A percentile compares a stretch with the other conserved stretches of the same genome.
Conservation (phyloP, 2,329 filamentous ascomycete species). For the Exophiala aquamarina region DNA sequence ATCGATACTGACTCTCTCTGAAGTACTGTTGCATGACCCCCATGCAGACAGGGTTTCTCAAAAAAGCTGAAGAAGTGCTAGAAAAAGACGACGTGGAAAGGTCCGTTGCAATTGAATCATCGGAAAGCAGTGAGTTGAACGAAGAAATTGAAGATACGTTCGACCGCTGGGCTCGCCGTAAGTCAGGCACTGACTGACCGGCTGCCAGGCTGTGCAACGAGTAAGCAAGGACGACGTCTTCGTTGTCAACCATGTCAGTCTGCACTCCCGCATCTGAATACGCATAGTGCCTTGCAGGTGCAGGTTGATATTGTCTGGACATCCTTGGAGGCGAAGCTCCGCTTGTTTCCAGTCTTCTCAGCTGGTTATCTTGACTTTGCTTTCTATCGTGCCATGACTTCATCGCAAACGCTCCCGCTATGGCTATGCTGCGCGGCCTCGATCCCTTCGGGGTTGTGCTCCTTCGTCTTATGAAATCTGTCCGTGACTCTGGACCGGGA, state of each 20-base stretch:
- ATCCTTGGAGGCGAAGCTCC: background rate
- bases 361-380: background rate
- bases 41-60: slow-evolving; percentile 14
- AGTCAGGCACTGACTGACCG: background rate
- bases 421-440: slow-evolving; percentile 16
- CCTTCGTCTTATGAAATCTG: background rate
- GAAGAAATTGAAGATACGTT: slow-evolving; percentile 1
- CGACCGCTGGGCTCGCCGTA: background rate
- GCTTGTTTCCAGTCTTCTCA: background rate
- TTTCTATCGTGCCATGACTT: slow-evolving; percentile 1
- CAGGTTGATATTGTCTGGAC: background rate
- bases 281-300: background rate
- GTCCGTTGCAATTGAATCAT: slow-evolving; percentile 1
- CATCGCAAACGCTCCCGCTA: background rate
- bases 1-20: slow-evolving; percentile 15
- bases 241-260: slow-evolving; percentile 5
- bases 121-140: slow-evolving; percentile 2
- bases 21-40: slow-evolving; percentile 18
- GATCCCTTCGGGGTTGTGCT: slow-evolving; percentile 2
- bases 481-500: background rate
- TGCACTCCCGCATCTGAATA: slow-evolving; percentile 15
- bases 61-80: slow-evolving; percentile 4
- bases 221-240: background rate
- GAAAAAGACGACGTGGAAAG: slow-evolving; percentile 1
- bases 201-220: background rate